phyloP scores from a whole-genome alignment of 257 asterid species.

The Jasminum sambac region DNA sequence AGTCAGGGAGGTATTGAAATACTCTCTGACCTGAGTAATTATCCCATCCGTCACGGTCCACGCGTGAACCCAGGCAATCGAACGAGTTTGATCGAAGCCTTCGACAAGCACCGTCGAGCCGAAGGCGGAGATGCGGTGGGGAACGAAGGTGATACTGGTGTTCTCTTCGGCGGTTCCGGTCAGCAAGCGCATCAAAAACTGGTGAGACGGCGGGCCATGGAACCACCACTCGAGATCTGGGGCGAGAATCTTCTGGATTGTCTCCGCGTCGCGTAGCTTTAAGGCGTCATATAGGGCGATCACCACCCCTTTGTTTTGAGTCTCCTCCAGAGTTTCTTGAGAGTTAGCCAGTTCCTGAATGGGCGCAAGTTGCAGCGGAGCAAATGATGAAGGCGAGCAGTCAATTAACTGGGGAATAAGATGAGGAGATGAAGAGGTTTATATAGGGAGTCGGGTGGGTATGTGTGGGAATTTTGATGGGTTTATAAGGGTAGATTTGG shows the following conservation, averaged over 20 bases:
- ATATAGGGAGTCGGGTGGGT: constrained; percentile 23
- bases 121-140: constrained; percentile 68
- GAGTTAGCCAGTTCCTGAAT: constrained; percentile 74
- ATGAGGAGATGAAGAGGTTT: neutral
- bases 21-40: constrained; percentile 92
- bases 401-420: neutral
- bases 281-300: constrained; percentile 99
- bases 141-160: constrained; percentile 53
- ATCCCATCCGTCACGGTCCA: constrained; percentile 97
- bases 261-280: constrained; percentile 65
- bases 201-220: constrained; percentile 98
- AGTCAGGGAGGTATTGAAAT: constrained; percentile 89
- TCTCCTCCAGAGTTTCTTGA: constrained; percentile 87
- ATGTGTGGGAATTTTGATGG: neutral
- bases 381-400: neutral
- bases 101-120: constrained; percentile 84
- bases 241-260: constrained; percentile 75
- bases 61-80: constrained; percentile 95
- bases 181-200: constrained; percentile 92
- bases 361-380: neutral
- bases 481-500: neutral
- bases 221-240: constrained; percentile 99
- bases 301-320: constrained; percentile 80
- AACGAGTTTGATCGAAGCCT: constrained; percentile 61
- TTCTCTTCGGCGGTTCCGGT: constrained; percentile 62